phyloP scores from a whole-genome alignment of 108 stramenopile species.

The Pseudonitzschia multistriata region DNA sequence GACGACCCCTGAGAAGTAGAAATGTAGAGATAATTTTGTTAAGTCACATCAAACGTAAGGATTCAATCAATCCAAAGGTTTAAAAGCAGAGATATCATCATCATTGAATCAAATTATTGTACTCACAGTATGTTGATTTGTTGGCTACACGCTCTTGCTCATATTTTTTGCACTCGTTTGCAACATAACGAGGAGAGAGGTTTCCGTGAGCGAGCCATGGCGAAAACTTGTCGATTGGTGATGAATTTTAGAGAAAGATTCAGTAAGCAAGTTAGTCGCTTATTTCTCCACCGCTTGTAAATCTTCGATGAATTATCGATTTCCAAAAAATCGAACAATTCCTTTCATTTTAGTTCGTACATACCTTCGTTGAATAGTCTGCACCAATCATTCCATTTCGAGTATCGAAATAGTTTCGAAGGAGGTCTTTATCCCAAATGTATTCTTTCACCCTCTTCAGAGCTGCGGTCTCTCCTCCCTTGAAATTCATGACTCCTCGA shows the following conservation, averaged over 20 bases:
- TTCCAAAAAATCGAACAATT: neutral
- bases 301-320: too few species aligned
- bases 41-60: too few species aligned
- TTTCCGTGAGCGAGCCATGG: slow-evolving; percentile 96
- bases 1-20: slow-evolving; percentile 51
- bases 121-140: slow-evolving; percentile 91
- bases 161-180: slow-evolving; percentile 75
- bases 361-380: slow-evolving; percentile 80
- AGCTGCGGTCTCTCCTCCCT: slow-evolving; percentile 92
- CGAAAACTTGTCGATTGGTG: slow-evolving; percentile 51
- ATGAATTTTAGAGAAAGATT: neutral
- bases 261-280: neutral
- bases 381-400: slow-evolving; percentile 96
- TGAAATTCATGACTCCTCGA: slow-evolving; percentile 76
- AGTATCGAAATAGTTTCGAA: slow-evolving; percentile 91
- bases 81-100: neutral
- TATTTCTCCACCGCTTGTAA: neutral
- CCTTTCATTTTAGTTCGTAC: neutral
- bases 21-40: too few species aligned
- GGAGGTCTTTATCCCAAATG: slow-evolving; percentile 88
- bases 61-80: too few species aligned
- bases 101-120: neutral
- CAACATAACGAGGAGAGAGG: slow-evolving; percentile 86
- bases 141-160: slow-evolving; percentile 86
- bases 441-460: slow-evolving; percentile 84